A percentile compares a stretch with the other conserved stretches of the same genome.
phyloP scores from a whole-genome alignment of 2,329 filamentous ascomycete species.

The Fusarium multiceps region DNA sequence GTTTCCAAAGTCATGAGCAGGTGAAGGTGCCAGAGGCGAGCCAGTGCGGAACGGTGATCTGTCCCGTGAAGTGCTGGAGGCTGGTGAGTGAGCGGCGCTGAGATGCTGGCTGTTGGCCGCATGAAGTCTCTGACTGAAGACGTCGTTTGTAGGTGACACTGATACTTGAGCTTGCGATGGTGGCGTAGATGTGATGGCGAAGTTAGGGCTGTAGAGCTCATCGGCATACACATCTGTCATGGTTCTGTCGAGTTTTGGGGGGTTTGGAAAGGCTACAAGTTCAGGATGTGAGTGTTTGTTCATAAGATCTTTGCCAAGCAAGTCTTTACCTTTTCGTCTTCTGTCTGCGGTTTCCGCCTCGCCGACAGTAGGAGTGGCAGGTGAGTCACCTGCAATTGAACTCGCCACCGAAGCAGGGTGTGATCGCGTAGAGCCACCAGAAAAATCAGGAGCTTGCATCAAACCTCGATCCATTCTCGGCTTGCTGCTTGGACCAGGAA shows the following conservation, averaged over 20 bases:
- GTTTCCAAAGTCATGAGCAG: conserved; percentile 56
- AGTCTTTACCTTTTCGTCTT: conserved; percentile 65
- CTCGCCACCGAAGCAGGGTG: conserved; percentile 68
- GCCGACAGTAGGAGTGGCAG: conserved; percentile 64
- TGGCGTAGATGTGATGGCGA: conserved; percentile 67
- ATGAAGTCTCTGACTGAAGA: conserved; percentile 81
- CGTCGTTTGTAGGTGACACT: conserved; percentile 63
- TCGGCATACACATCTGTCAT: conserved; percentile 88
- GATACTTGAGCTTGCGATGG: conserved; percentile 59
- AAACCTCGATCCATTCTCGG: conserved; percentile 56
- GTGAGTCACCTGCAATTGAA: conserved; percentile 68
- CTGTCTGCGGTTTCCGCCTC: conserved; percentile 62
- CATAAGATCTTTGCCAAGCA: conserved; percentile 2
- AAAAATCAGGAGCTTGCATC: conserved; percentile 60
- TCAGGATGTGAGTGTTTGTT: conserved; percentile 68
- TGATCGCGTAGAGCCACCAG: conserved; percentile 56
- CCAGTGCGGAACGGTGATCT: conserved; percentile 84
- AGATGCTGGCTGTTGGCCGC: conserved; percentile 81
- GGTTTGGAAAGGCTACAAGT: conserved; percentile 61
- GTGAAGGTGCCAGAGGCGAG: conserved; percentile 67
- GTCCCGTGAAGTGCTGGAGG: conserved; percentile 66
- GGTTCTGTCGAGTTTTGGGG: conserved; percentile 84
- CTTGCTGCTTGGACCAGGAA: conserved; percentile 52
- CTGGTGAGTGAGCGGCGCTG: conserved; percentile 65
- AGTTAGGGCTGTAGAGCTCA: conserved; percentile 82